These are phyloP conservation scores for Rostrohypoxylon terebratum DNA, from an alignment of 495 filamentous ascomycete species.

Conservation along the genomic window DNA sequence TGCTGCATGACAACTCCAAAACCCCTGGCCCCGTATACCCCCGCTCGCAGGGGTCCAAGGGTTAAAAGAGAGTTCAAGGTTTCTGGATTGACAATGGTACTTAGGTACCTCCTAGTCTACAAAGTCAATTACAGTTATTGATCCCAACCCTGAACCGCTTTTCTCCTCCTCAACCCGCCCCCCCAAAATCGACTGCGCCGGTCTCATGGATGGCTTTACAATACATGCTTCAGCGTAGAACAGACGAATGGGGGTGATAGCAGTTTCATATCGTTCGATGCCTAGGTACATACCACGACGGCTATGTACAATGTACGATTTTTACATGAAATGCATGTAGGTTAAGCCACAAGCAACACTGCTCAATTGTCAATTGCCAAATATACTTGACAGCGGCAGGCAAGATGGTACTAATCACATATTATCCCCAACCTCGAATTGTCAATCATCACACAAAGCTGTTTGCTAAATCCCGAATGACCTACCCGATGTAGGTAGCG, in stretches of 20 bases:
- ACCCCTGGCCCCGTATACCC: constrained; percentile 17
- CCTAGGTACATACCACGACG: neutral
- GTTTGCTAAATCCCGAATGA: constrained; percentile 3
- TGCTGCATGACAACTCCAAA: constrained; percentile 40
- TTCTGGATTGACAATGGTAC: no score
- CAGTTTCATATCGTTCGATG: neutral
- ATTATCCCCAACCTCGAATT: neutral
- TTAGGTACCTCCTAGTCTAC: neutral
- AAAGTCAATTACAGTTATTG: neutral
- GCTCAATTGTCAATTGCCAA: neutral
- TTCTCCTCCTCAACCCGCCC: neutral
- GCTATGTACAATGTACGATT: neutral
- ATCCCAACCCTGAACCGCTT: constrained; percentile 1
- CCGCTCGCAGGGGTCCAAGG: constrained; percentile 26
- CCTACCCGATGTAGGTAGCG: constrained; percentile 13
- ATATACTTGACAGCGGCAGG: neutral
- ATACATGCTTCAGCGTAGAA: neutral
- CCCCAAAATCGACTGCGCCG: neutral
- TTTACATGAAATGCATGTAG: neutral
- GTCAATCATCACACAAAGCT: neutral
- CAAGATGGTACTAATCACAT: neutral
- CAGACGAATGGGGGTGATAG: neutral
- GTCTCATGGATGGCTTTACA: neutral
- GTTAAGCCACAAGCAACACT: neutral
- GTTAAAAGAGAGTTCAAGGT: neutral